Conservation (phyloP, 495 filamentous ascomycete species). For the Hypoxylon perforatum region DNA sequence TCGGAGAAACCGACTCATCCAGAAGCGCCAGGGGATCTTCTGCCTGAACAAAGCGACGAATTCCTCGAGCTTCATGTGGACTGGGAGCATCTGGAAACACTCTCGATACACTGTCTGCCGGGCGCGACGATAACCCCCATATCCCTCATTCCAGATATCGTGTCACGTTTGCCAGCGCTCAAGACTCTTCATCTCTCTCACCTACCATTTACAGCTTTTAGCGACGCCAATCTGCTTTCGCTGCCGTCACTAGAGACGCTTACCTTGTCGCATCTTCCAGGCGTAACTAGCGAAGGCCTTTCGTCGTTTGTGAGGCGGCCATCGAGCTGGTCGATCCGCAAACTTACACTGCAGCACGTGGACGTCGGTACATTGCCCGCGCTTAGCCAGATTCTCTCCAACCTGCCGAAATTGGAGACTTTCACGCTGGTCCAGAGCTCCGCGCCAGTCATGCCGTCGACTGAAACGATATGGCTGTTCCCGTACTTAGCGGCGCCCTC, state of each 20-base stretch:
- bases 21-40: conserved; percentile 64
- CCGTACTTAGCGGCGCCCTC: conserved; percentile 76
- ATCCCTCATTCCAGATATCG: conserved; percentile 71
- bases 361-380: conserved; percentile 73
- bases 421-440: conserved; percentile 78
- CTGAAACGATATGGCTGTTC: conserved; percentile 69
- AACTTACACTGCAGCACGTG: conserved; percentile 71
- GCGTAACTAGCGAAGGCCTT: conserved; percentile 81
- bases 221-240: conserved; percentile 72
- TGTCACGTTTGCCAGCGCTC: conserved; percentile 75
- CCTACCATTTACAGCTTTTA: conserved; percentile 77
- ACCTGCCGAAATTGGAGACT: conserved; percentile 68
- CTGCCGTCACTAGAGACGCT: conserved; percentile 80
- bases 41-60: conserved; percentile 69
- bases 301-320: conserved; percentile 73
- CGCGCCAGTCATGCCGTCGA: conserved; percentile 68
- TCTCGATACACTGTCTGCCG: conserved; percentile 76
- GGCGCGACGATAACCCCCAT: conserved; percentile 72
- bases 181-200: conserved; percentile 79
- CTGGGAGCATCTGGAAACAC: conserved; percentile 77
- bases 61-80: conserved; percentile 77
- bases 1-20: conserved; percentile 36
- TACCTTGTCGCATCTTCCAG: conserved; percentile 78
- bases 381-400: conserved; percentile 79
- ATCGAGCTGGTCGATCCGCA: conserved; percentile 65